Evolutionary conservation across 306 rosid species (phyloP).

Genomic region (Alnus rubra): DNA sequence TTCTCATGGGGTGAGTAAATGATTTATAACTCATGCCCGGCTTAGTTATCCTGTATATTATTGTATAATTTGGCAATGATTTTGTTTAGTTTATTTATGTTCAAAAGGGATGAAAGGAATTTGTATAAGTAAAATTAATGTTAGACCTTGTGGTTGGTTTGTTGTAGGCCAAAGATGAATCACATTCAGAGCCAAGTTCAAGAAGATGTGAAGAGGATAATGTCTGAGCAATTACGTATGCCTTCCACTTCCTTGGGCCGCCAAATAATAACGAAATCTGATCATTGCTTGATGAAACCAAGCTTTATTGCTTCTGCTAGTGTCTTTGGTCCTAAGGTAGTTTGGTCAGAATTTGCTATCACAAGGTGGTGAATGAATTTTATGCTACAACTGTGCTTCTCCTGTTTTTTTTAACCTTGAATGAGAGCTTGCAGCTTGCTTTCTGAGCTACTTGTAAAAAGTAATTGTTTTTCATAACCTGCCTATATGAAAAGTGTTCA

Average conservation of each 20-base stretch:
- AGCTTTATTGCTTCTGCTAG: slow-evolving; percentile 81
- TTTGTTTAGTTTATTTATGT: not conserved
- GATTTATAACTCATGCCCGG: slow-evolving; percentile 3
- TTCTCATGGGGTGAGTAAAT: slow-evolving; percentile 70
- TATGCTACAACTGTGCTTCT: not conserved
- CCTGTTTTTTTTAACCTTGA: not conserved
- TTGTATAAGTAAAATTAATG: not conserved
- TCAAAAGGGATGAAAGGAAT: not conserved
- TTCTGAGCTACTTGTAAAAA: not conserved
- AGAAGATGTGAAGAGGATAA: slow-evolving; percentile 60
- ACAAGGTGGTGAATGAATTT: not conserved
- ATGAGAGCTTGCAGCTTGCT: not conserved
- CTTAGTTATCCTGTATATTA: slow-evolving; percentile 12
- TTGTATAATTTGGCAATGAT: not conserved
- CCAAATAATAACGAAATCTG: slow-evolving; percentile 39
- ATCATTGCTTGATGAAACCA: slow-evolving; percentile 48
- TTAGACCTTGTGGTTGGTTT: slow-evolving; percentile 20
- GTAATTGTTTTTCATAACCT: not conserved
- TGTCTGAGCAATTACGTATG: slow-evolving; percentile 62
- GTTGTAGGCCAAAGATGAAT: slow-evolving; percentile 76
- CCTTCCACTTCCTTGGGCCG: slow-evolving; percentile 47
- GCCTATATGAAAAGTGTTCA: not conserved
- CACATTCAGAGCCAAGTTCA: slow-evolving; percentile 58
- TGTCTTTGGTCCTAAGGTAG: slow-evolving; percentile 81
- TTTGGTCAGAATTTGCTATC: slow-evolving; percentile 2